Evolutionary conservation across 1,284 basidiomycete species (phyloP).

Genomic region (Trametes hirsuta): DNA sequence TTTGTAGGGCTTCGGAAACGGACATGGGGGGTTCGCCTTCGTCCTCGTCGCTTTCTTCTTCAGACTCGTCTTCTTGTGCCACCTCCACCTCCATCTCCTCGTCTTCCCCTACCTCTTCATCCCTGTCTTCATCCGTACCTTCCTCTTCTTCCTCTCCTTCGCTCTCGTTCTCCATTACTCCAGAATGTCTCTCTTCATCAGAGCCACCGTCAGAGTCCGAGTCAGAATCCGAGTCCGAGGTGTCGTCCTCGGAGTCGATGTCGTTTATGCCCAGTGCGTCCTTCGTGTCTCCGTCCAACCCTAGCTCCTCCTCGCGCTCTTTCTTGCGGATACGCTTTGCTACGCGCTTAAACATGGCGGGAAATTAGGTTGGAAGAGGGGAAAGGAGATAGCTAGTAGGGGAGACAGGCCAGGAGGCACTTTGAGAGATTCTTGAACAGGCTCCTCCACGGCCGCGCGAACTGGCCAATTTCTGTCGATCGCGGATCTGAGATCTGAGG

Average conservation of each 20-base stretch:
- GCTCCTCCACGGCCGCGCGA: background rate
- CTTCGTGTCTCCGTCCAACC: slow-evolving; percentile 70
- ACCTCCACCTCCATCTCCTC: slow-evolving; percentile 20
- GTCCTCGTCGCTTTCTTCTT: slow-evolving; percentile 23
- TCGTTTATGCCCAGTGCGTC: slow-evolving; percentile 74
- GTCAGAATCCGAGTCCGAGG: slow-evolving; percentile 25
- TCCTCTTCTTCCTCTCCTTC: slow-evolving; percentile 5
- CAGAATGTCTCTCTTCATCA: slow-evolving; percentile 24
- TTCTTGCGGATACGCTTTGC: slow-evolving; percentile 68
- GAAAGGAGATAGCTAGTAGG: background rate
- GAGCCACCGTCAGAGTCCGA: slow-evolving; percentile 18
- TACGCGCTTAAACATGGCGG: slow-evolving; percentile 80
- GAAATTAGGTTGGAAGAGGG: background rate
- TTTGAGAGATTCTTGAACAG: background rate
- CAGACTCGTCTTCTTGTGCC: slow-evolving; percentile 9
- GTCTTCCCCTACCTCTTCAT: slow-evolving; percentile 5
- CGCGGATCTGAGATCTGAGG: slow-evolving; percentile 12
- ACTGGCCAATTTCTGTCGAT: slow-evolving; percentile 7
- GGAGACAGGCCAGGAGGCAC: background rate
- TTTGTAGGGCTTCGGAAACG: slow-evolving; percentile 59
- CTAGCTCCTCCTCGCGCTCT: slow-evolving; percentile 71
- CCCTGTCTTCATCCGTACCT: slow-evolving; percentile 12
- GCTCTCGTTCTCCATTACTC: background rate
- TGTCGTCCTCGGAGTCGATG: slow-evolving; percentile 69
- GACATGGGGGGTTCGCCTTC: slow-evolving; percentile 49